Base-by-base conservation (phyloP, 345 rosid species). In the Schrenkiella parvula region DNA sequence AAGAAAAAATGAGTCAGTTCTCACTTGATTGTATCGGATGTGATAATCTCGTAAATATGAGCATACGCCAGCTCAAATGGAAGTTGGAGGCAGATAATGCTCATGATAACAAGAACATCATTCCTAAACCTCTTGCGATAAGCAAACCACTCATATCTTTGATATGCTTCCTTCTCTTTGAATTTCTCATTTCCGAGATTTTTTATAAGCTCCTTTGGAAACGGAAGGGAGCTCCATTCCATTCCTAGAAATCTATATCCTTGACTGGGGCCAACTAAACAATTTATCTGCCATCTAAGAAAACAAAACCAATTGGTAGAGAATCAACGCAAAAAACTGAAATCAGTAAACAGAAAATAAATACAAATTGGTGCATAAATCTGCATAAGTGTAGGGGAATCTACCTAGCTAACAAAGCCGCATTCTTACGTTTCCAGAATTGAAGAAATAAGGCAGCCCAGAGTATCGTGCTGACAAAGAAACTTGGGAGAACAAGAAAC, bases 61-160 rank as follows among this genome's bases (percentile, higher is more conserved):
- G 97, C 98, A 87, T 93, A 93, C 18, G 88, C 89, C 78, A 93
- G 82, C 82, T 93, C 98, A 78, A 93, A 90, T n/a, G 98, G 97
- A 81, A 93, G 78, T 79, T 93, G 98, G 68, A 93, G 92, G 80
- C 97, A 90, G 81, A 93, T 85, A 34, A 90, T 87, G 72, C 88
- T 80, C 64, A 89, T 55, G 76, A 93, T 85, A 58, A 89, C 50
- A 10, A 89, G 43, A 28, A 84, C 82, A 78, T 90, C 95, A 61
- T 90, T 93, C 81, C 96, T 87, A 54, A 90, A 82, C 78, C 88
- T 82, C 84, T 84, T 80, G 51, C 90, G 82, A 76, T 87, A 82
- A 37, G 90, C 88, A 55, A 89, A 59, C 97, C 97, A 93, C 74
- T 93, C 98, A 44, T 89, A 75, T 88, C 89, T 85, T 74, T 93